Conservation (phyloP, 1,284 basidiomycete genomes). For the Naganishia liquefaciens region DNA sequence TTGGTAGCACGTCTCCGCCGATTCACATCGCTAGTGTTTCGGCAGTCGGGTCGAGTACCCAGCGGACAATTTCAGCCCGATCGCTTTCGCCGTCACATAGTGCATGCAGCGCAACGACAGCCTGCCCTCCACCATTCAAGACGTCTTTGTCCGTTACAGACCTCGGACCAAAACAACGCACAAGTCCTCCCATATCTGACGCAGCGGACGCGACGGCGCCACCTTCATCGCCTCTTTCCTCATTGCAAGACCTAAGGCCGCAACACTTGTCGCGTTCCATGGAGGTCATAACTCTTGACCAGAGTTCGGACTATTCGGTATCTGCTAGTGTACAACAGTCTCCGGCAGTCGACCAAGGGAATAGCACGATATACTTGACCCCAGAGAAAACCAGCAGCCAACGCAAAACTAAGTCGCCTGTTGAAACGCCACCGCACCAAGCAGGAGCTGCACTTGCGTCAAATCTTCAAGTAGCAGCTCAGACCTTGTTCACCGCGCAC, state of each 20-base stretch:
- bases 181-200: no score
- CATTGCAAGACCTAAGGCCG: not conserved
- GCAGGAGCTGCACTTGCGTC: no score
- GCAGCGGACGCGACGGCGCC: no score
- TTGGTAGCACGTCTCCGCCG: not conserved
- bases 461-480: not conserved
- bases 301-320: conserved; percentile 1
- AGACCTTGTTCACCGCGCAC: conserved; percentile 13
- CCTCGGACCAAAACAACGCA: no score
- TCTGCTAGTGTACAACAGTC: not conserved
- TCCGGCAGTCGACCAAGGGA: not conserved
- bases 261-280: not conserved
- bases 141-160: no score
- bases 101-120: no score
- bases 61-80: no score
- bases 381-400: conserved; percentile 4
- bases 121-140: no score
- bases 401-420: no score
- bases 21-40: not conserved
- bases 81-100: no score
- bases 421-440: no score
- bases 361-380: conserved; percentile 6
- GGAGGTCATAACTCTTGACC: conserved; percentile 23
- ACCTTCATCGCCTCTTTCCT: not conserved
- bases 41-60: no score